Evolutionary conservation across 1,139 yeast genomes (phyloP), one percentile per base, ranked within the genome.

Genomic region (Suhomyces terraborum): DNA sequence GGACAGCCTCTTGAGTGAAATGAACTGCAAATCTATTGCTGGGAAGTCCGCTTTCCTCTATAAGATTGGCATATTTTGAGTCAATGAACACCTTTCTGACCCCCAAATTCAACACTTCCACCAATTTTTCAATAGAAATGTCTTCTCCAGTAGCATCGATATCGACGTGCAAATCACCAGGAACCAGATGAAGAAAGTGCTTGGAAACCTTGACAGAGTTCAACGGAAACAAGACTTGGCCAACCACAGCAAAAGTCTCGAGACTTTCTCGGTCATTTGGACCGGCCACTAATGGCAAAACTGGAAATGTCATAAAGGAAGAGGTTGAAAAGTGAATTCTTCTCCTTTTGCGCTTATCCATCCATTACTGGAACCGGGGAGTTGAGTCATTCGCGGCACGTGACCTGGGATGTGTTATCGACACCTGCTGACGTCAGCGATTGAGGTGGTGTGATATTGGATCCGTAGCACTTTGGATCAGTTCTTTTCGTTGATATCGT

Each of bases 101-200:
- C 22, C 96, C 96, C 40, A 74, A 73, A 56, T 89, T 88, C 49
- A 87, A 73, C 26, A 87, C 57, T 9, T 68, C 72, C 28, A 86
- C 69, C 19, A 78, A 58, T 26, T 67, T 64, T 43, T 82, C 84
- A 10, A 59, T 55, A 13, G 56, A 39, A 20, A 63, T 51, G 4
- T 40, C 42, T 4, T 48, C 36, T 8, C 38, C 35, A 4, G 62
- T 49, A 12, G 67, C 66, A 50, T 69, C 75, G 24, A 77, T 72
- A 37, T 55, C 56, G 13, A 69, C 55, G 19, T 59, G 60, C 29
- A 68, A 52, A 21, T 59, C 56, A 26, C 54, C 36, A 8, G 77
- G 75, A 45, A 65, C 70, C 32, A 55, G 55, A 35, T 58, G 56
- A 35, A 68, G 54, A 40, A 66, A 69, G 50, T 71, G 73, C 48